A percentile compares a stretch with the other conserved stretches of the same genome.
Conservation (phyloP, 2,329 filamentous ascomycete genomes). For the Pochonia chlamydosporia region DNA sequence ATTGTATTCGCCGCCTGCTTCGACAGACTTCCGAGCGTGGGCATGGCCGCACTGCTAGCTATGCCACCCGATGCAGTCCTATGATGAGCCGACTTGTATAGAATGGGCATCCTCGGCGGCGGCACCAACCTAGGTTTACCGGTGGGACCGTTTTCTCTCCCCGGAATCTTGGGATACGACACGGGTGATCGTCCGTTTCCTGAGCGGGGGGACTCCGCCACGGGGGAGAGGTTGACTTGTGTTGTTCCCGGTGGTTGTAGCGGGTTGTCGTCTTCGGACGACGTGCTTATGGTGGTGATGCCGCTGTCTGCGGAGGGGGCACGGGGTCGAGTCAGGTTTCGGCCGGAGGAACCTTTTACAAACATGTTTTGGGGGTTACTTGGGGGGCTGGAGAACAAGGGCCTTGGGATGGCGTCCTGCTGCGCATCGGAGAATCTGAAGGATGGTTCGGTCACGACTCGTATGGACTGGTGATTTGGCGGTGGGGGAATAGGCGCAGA, state of each 20-base stretch:
- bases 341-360: constrained; percentile 14
- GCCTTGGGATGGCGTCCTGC: constrained; percentile 11
- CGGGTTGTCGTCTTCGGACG: constrained; percentile 19
- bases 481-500: not conserved
- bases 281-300: constrained; percentile 25
- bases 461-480: not conserved
- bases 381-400: constrained; percentile 19
- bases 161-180: constrained; percentile 24
- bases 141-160: constrained; percentile 10
- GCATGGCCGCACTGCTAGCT: not conserved
- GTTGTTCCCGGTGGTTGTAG: constrained; percentile 13
- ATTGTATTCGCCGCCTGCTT: not conserved
- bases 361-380: constrained; percentile 14
- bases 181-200: constrained; percentile 24
- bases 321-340: constrained; percentile 18
- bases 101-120: constrained; percentile 26
- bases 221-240: constrained; percentile 38
- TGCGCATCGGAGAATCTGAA: not conserved
- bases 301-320: constrained; percentile 25
- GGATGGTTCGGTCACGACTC: constrained; percentile 5
- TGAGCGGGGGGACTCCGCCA: constrained; percentile 39
- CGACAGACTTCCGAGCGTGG: not conserved
- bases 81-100: constrained; percentile 26
- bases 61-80: not conserved
- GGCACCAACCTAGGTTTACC: constrained; percentile 20